Evolutionary conservation across 768 basidiomycete species (phyloP).

Genomic region (Phylloporus scabripes): DNA sequence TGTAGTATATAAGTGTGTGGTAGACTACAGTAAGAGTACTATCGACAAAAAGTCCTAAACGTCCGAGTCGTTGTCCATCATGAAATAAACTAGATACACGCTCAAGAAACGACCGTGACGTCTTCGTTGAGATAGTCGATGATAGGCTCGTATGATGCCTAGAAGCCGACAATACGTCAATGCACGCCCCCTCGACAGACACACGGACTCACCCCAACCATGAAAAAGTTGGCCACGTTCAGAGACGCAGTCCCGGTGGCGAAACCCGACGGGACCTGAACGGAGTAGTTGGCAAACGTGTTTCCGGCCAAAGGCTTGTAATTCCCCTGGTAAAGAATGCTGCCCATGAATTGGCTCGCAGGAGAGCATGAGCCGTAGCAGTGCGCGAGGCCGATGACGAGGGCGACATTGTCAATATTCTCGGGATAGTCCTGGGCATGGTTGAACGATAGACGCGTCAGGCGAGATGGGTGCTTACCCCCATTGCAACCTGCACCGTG

Average conservation of each 20-base stretch:
- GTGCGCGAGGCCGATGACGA: constrained; percentile 29
- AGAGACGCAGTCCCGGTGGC: constrained; percentile 30
- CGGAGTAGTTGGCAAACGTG: constrained; percentile 30
- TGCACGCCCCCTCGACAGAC: neutral
- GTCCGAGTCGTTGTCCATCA: neutral
- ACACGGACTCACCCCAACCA: constrained; percentile 35
- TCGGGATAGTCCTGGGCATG: constrained; percentile 13
- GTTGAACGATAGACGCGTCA: neutral
- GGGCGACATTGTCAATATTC: constrained; percentile 24
- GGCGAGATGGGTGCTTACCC: neutral
- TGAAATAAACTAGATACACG: neutral
- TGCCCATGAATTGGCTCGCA: constrained; percentile 23
- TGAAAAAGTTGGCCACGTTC: constrained; percentile 32
- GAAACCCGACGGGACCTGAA: constrained; percentile 25
- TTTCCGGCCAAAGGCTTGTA: constrained; percentile 21
- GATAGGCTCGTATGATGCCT: constrained; percentile 10
- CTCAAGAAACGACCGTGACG: constrained; percentile 10
- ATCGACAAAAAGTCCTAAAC: neutral
- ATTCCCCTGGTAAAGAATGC: constrained; percentile 32
- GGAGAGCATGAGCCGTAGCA: constrained; percentile 25
- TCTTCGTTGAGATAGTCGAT: constrained; percentile 23
- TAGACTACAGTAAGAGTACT: neutral
- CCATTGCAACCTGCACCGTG: constrained; percentile 10
- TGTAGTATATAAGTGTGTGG: no score
- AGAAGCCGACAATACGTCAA: neutral